Conservation (phyloP, 1,139 yeast genomes). For the Candida frijolesensis region DNA sequence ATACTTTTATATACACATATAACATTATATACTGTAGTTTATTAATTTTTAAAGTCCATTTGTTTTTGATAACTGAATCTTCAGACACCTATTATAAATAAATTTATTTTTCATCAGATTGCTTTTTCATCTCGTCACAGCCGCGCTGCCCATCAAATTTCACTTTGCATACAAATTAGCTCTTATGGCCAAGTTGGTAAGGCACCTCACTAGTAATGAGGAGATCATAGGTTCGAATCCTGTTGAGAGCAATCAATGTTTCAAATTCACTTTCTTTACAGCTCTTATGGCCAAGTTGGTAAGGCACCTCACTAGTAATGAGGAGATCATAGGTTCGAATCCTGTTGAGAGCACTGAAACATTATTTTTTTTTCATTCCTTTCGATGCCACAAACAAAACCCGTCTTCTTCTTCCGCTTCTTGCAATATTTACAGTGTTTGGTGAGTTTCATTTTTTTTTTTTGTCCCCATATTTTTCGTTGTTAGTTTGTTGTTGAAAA, state of each 20-base stretch:
- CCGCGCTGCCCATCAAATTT: no score
- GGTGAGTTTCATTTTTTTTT: no score
- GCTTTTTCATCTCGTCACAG: no score
- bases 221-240: constrained; percentile 89
- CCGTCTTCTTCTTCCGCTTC: not conserved
- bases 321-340: constrained; percentile 88
- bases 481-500: not conserved
- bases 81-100: not conserved
- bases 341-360: constrained; percentile 48
- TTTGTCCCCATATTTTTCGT: not conserved
- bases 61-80: constrained; percentile 16
- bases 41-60: not conserved
- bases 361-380: no score
- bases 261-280: not conserved
- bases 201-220: constrained; percentile 92
- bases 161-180: not conserved
- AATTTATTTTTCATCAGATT: not conserved
- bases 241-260: constrained; percentile 60
- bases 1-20: not conserved
- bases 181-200: constrained; percentile 59
- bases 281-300: constrained; percentile 53
- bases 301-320: constrained; percentile 93
- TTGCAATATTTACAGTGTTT: no score
- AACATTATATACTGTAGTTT: constrained; percentile 2
- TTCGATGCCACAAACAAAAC: no score